Evolutionary conservation across 2,329 filamentous ascomycete species (phyloP), one percentile per base, ranked within the genome.

Genomic region (Westerdykella aurantiaca): DNA sequence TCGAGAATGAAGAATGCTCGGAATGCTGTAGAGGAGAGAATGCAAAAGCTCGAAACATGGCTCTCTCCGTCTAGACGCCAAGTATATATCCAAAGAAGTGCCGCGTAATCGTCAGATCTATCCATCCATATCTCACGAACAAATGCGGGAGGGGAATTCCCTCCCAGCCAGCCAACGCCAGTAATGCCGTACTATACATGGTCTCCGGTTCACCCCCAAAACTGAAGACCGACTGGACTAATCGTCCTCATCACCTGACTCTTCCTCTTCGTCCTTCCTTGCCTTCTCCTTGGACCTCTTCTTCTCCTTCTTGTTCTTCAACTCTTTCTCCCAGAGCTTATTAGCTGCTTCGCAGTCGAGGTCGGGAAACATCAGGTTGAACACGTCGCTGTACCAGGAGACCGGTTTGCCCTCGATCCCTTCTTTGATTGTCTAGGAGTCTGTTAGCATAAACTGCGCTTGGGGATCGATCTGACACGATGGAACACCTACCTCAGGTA

Each of bases 381-480:
- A 97, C 40, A 98, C 88, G 54, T 98, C 89, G 6, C 79, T 79
- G 73, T 97, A 98, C 93, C 93, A 98, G 61, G 80, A 83, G 14
- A 91, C 91, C 0, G 93, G 85, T 55, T 85, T 86, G 60, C 94
- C 93, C 69, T 95, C 84, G 50, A 98, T 87, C 54, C 89, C 90
- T 61, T 95, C 81, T 72, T 97, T 98, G 75, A 98, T 98, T 64
- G 97, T 97, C 93, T 98, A 66, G 14, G 17, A 47, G 31, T 43
- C 38, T 41, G 31, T 47, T 39, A 45, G 37, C 40, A 41, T 38
- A 5, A 25, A 13, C 12, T 13, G 25, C 13, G 9, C 17, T 12
- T 17, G 13, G 4, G 14, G 9, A 21, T 29, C 13, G 13, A 39
- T 5, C 11, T 29, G 3, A 12, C 25, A 29, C 25, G 3, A 10